Percentiles rank a stretch among this genome's conserved stretches.
These are phyloP conservation scores for Astraeus odoratus DNA, from an alignment of 768 basidiomycete genomes.

Conservation along the genomic window DNA sequence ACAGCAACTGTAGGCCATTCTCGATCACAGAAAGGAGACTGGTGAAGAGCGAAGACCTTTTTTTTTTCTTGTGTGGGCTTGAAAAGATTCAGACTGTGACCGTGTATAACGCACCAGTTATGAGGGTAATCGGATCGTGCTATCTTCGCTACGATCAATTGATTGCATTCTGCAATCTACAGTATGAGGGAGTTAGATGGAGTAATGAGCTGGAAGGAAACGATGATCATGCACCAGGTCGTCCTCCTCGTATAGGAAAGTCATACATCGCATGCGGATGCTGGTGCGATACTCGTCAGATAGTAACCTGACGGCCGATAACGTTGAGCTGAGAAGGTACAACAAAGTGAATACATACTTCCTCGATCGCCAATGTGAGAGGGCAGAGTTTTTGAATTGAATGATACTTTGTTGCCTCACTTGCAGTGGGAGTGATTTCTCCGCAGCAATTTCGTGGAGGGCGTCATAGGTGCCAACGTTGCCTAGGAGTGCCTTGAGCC, in stretches of 20 bases:
- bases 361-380: constrained; percentile 70
- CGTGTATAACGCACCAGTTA: constrained; percentile 47
- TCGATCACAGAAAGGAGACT: constrained; percentile 52
- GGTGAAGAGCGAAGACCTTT: constrained; percentile 21
- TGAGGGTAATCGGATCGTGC: constrained; percentile 71
- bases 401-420: constrained; percentile 80
- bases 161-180: constrained; percentile 71
- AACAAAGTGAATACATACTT: constrained; percentile 40
- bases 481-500: constrained; percentile 62
- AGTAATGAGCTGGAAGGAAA: not conserved
- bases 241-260: constrained; percentile 71
- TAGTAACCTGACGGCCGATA: constrained; percentile 49
- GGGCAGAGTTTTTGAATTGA: constrained; percentile 79
- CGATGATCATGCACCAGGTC: constrained; percentile 46
- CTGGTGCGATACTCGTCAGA: constrained; percentile 56
- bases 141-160: constrained; percentile 67
- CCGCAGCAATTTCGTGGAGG: constrained; percentile 66
- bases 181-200: constrained; percentile 5
- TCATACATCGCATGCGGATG: constrained; percentile 60
- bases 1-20: constrained; percentile 43
- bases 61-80: constrained; percentile 7
- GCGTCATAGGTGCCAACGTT: constrained; percentile 64
- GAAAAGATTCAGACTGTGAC: constrained; percentile 1
- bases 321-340: constrained; percentile 6
- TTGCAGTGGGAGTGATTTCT: constrained; percentile 48